Evolutionary conservation across 345 rosid genomes (phyloP), one percentile per base, ranked within the genome.

Genomic region (Salix dunnii): DNA sequence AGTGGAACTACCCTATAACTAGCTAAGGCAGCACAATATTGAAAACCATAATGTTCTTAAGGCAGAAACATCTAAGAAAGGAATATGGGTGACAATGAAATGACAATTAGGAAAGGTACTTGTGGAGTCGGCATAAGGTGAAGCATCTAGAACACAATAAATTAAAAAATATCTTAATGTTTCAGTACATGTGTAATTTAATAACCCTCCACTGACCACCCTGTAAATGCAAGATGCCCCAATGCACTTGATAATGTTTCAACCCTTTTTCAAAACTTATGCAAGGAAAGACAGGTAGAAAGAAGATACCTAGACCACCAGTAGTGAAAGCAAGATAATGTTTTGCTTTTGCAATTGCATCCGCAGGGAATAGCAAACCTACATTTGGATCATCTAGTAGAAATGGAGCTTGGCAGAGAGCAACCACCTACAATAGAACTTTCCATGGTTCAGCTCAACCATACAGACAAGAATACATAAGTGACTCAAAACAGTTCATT

Each of bases 371-470:
- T 61, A 96, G 0, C 82, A 91, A 77, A 72, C 97, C 98, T 68
- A 93, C 97, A 86, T 91, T 96, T 17, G 99, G 96, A 85, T 96
- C 98, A 71, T 96, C 94, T 68, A 93, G 93, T 64, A 96, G 88
- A 87, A 92, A 93, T 43, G 99, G 97, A 77, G 99, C 99, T 87
- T 96, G 99, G 86, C 98, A 96, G 68, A 93, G 88, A 53, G 99
- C 99, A 88, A 93, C 89, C 78, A 96, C 98, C 98, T 96, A 88
- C 78, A 77, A 43, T 46, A 68, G 33, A 70, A 79, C 74, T 40
- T 77, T 49, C 46, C 65, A 49, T 72, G 53, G 74, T 81, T 86
- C 75, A 84, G 66, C 70, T 18, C 58, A 67, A 73, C 25, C 81
- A 74, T 36, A 30, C 30, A 63, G 18, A 36, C 27, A 68, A 69